Evolutionary conservation across 352 stramenopile genomes (phyloP).

Genomic region (Globisporangium emineosum): DNA sequence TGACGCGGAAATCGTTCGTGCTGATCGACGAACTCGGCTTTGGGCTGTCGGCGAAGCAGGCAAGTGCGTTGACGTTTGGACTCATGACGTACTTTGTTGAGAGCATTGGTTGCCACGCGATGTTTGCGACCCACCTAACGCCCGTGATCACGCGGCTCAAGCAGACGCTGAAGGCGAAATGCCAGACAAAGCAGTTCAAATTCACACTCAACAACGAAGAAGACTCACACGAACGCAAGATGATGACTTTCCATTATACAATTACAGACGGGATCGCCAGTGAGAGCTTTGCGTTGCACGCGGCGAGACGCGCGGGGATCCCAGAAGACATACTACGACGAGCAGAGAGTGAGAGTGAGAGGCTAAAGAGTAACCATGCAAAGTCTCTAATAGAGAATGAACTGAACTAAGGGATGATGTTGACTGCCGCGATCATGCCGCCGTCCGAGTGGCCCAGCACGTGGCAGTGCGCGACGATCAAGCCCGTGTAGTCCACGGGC

Average conservation of each 20-base stretch:
- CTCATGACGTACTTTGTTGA: slow-evolving; percentile 27
- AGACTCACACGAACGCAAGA: not conserved
- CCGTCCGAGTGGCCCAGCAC: slow-evolving; percentile 78
- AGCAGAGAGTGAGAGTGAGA: not conserved
- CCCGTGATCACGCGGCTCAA: slow-evolving; percentile 22
- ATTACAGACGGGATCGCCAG: slow-evolving; percentile 29
- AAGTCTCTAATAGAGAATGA: not conserved
- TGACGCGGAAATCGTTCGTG: slow-evolving; percentile 32
- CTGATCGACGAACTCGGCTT: slow-evolving; percentile 49
- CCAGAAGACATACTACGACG: slow-evolving; percentile 5
- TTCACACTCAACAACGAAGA: not conserved
- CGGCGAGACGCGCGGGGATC: slow-evolving; percentile 2
- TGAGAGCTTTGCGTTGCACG: slow-evolving; percentile 19
- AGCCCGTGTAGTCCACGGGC: slow-evolving; percentile 57
- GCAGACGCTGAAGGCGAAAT: not conserved
- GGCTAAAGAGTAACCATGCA: too few species aligned
- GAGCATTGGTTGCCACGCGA: slow-evolving; percentile 24
- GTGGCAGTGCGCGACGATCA: slow-evolving; percentile 74
- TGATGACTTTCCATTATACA: slow-evolving; percentile 12
- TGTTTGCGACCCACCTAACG: slow-evolving; percentile 39
- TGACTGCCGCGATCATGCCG: slow-evolving; percentile 66
- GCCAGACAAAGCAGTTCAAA: slow-evolving; percentile 9
- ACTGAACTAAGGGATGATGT: slow-evolving; percentile 33
- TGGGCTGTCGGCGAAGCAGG: slow-evolving; percentile 28
- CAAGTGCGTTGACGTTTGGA: slow-evolving; percentile 23